phyloP scores from a whole-genome alignment of 306 rosid species.

The Spatholobus suberectus region DNA sequence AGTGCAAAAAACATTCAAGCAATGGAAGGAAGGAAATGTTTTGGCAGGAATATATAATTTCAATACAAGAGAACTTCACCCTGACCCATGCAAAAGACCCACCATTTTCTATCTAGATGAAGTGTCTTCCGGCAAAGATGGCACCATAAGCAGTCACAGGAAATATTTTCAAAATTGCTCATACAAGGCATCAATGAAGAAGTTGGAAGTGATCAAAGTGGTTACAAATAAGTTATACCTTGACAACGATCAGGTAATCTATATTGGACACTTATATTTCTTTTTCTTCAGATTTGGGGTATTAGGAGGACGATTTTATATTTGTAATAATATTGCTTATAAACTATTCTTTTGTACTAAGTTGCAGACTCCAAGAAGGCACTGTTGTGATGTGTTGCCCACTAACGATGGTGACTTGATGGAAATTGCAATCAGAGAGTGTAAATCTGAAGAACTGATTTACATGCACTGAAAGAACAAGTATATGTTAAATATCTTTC shows the following conservation, averaged over 20 bases:
- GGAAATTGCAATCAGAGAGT: conserved; percentile 78
- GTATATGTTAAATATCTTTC: background rate
- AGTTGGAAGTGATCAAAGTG: conserved; percentile 65
- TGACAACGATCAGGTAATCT: conserved; percentile 62
- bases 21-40: conserved; percentile 48
- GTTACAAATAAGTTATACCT: conserved; percentile 64
- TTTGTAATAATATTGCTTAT: background rate
- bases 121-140: conserved; percentile 44
- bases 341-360: conserved; percentile 30
- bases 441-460: conserved; percentile 71
- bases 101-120: conserved; percentile 62
- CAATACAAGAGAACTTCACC: conserved; percentile 45
- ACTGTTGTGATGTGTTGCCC: conserved; percentile 74
- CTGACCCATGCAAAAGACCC: conserved; percentile 67
- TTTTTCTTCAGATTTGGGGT: background rate
- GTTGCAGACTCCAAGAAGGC: conserved; percentile 80
- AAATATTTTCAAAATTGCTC: conserved; percentile 62
- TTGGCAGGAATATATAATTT: conserved; percentile 53
- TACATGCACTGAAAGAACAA: conserved; percentile 49
- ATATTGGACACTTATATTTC: background rate
- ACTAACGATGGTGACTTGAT: conserved; percentile 47
- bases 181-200: conserved; percentile 47
- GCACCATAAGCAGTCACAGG: conserved; percentile 56
- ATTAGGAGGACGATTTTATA: background rate
- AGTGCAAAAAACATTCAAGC: conserved; percentile 63